Base-by-base conservation (phyloP, 345 rosid species). In the Boechera stricta region DNA sequence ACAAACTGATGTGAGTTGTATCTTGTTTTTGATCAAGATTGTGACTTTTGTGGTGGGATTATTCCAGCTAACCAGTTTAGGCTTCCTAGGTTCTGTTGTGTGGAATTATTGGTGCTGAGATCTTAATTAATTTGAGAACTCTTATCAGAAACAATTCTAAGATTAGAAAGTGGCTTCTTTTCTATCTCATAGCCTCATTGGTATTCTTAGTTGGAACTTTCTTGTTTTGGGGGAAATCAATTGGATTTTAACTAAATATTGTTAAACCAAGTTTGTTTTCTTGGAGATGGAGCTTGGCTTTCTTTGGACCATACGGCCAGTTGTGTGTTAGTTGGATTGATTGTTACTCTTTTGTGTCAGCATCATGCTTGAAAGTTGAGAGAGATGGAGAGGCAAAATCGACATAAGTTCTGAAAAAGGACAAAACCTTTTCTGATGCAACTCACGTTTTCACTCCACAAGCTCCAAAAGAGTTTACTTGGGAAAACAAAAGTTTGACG, bases 381-480 rank as follows among this genome's bases (percentile, higher is more conserved):
- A 58, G 54, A 76, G 56, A 55, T n/a, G 36, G 3, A 32, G 71
- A 70, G 35, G 42, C 45, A 64, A 35, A 15, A 77, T 26, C 45
- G 56, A 56, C 61, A 58, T 69, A 72, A 49, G 64, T 59, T 59
- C 64, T 72, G 73, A 51, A 39, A 69, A 78, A 72, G 64, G 58
- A 78, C 81, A 70, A 60, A 69, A 18, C 54, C 3, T 71, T 64
- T 63, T 58, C 62, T 77, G 76, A 64, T 77, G 53, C 26, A 42
- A 7, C 28, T 64, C 64, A 70, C 71, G 57, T 70, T 64, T 24
- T 24, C 31, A 21, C 16, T 45, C 13, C 66, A 77, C 58, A 64
- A 64, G 28, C 61, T 77, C 76, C 77, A 58, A 78, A 51, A 66
- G 63, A 65, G 47, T 78, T 78, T 72, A 49, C 73, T 78, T 66